These are phyloP conservation scores for Peronospora destructor DNA, from an alignment of 352 stramenopile species.

Conservation along the genomic window DNA sequence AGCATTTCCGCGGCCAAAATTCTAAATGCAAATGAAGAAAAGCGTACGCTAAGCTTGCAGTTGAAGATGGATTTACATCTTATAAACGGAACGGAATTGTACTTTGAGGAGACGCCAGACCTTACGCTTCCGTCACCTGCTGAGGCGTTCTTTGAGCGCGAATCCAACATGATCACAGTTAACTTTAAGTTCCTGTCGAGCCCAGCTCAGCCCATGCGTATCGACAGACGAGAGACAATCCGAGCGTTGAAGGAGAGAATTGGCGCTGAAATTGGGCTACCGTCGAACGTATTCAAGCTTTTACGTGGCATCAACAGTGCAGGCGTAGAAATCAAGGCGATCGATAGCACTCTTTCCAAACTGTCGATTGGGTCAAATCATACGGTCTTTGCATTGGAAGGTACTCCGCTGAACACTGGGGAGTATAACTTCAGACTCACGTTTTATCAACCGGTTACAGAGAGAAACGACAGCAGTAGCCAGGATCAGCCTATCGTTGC, in stretches of 20 bases:
- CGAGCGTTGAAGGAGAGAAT: conserved; percentile 54
- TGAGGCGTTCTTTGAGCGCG: conserved; percentile 60
- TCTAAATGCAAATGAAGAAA: conserved; percentile 46
- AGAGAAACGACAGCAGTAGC: conserved; percentile 11
- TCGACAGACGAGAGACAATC: conserved; percentile 70
- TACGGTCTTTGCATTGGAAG: conserved; percentile 58
- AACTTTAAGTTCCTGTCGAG: conserved; percentile 56
- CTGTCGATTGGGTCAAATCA: conserved; percentile 66
- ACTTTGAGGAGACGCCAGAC: conserved; percentile 59
- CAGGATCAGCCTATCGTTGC: conserved; percentile 23
- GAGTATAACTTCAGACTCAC: conserved; percentile 78
- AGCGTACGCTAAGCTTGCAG: conserved; percentile 33
- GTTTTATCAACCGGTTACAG: conserved; percentile 34
- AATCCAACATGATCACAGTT: conserved; percentile 75
- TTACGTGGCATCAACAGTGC: conserved; percentile 60
- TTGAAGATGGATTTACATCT: conserved; percentile 62
- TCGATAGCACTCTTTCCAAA: conserved; percentile 70
- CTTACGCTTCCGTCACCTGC: conserved; percentile 41
- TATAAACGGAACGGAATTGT: conserved; percentile 62
- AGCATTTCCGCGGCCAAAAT: conserved; percentile 56
- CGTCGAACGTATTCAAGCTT: conserved; percentile 62
- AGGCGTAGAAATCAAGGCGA: conserved; percentile 73
- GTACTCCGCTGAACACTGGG: conserved; percentile 52
- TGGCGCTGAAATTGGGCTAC: conserved; percentile 35
- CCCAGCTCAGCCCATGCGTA: conserved; percentile 44